A percentile compares a stretch with the other conserved stretches of the same genome.
Evolutionary conservation across 176 grass and related monocot genomes (phyloP).

Genomic region (Zoysia japonica): DNA sequence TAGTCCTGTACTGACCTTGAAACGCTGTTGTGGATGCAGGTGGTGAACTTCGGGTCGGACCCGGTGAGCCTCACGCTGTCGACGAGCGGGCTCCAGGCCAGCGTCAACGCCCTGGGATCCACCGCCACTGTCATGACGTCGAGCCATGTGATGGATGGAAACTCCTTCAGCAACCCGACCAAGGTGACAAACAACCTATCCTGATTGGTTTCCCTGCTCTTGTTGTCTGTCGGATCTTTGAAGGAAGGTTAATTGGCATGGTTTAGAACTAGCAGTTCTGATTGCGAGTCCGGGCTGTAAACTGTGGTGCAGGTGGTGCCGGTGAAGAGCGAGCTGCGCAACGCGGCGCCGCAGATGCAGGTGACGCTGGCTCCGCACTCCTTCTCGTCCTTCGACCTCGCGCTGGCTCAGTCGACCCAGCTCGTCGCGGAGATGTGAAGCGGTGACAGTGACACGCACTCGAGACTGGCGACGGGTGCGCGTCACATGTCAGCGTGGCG

Average conservation of each 20-base stretch:
- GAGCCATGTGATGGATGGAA: slow-evolving; percentile 59
- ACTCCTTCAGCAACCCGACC: slow-evolving; percentile 64
- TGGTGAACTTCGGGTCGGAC: slow-evolving; percentile 76
- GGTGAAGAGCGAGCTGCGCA: slow-evolving; percentile 33
- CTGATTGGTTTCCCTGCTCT: no score
- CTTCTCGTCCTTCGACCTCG: slow-evolving; percentile 65
- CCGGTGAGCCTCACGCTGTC: slow-evolving; percentile 60
- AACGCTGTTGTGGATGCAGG: slow-evolving; percentile 44
- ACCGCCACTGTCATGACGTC: slow-evolving; percentile 68
- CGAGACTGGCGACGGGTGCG: not conserved
- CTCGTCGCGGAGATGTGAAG: slow-evolving; percentile 53
- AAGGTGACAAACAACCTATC: slow-evolving; percentile 46
- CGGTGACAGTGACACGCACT: not conserved
- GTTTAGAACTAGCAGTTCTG: not conserved
- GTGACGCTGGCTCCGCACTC: slow-evolving; percentile 60
- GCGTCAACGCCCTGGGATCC: slow-evolving; percentile 40
- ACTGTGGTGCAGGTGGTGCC: slow-evolving; percentile 57
- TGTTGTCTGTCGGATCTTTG: no score
- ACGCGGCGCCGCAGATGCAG: slow-evolving; percentile 56
- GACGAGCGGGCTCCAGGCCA: slow-evolving; percentile 52
- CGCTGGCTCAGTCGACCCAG: slow-evolving; percentile 31
- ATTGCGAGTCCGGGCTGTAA: not conserved
- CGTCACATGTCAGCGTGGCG: no score
- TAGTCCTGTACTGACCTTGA: not conserved
- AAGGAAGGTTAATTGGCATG: not conserved